phyloP scores from a whole-genome alignment of 2,329 filamentous ascomycete species.

The Penicillium sp. region DNA sequence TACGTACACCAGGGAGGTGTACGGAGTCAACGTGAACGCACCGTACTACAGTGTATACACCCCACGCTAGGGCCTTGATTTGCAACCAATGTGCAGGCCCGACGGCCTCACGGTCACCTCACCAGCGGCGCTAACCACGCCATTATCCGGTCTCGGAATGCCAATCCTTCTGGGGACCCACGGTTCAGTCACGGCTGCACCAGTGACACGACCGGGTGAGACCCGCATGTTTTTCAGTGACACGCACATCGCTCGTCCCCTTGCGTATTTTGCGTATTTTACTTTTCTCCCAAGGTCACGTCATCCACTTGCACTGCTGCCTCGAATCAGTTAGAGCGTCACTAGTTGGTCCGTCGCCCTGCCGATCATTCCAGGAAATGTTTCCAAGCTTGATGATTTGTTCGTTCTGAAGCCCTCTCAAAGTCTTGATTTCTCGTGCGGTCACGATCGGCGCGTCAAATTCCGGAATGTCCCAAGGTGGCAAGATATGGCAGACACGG shows the following conservation, averaged over 20 bases:
- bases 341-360: constrained; percentile 2
- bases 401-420: neutral
- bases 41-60: neutral
- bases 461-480: neutral
- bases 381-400: neutral
- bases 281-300: constrained; percentile 11
- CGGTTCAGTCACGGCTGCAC: constrained; percentile 10
- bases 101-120: constrained; percentile 15
- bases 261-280: constrained; percentile 19
- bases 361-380: constrained; percentile 11
- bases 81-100: constrained; percentile 10
- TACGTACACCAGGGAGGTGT: too few relatives aligned
- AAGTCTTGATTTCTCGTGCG: neutral
- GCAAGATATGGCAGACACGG: constrained; percentile 3
- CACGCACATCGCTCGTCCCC: constrained; percentile 13
- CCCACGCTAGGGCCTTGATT: neutral
- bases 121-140: constrained; percentile 17
- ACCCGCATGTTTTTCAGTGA: constrained; percentile 7
- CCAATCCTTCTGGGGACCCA: constrained; percentile 16
- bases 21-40: too few relatives aligned
- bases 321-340: neutral
- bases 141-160: constrained; percentile 23
- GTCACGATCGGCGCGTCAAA: neutral
- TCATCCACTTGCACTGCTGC: constrained; percentile 15
- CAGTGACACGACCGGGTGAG: constrained; percentile 1